A percentile compares a stretch with the other conserved stretches of the same genome.
Conservation (phyloP, 139 green algal species). For the Zygnema circumcarinatum region DNA sequence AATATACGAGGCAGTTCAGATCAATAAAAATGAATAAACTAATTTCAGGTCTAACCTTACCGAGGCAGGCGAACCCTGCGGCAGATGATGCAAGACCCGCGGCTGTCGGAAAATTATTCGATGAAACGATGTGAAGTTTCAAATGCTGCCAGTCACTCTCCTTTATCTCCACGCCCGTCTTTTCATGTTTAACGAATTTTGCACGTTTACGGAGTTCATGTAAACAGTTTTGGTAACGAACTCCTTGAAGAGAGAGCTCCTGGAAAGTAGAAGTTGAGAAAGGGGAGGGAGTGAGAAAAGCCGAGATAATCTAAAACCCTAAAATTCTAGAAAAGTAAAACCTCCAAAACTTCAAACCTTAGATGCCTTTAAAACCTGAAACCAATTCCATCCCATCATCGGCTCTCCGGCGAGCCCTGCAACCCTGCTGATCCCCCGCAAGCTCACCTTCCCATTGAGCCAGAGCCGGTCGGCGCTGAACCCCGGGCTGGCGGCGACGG, state of each 20-base stretch:
- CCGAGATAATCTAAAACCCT: neutral
- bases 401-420: no score
- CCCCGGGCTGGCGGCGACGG: slow-evolving; percentile 39
- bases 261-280: neutral
- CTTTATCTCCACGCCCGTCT: slow-evolving; percentile 30
- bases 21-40: no score
- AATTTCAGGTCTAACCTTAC: slow-evolving; percentile 42
- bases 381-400: neutral
- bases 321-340: no score
- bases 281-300: neutral
- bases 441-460: slow-evolving; percentile 63
- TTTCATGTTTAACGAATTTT: neutral
- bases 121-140: slow-evolving; percentile 50
- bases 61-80: slow-evolving; percentile 59
- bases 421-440: no score
- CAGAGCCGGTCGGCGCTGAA: slow-evolving; percentile 51
- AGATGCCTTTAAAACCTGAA: neutral
- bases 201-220: slow-evolving; percentile 29
- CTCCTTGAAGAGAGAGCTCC: slow-evolving; percentile 35
- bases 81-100: slow-evolving; percentile 63
- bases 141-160: slow-evolving; percentile 23
- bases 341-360: slow-evolving; percentile 9
- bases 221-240: slow-evolving; percentile 57
- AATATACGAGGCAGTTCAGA: no score
- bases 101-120: slow-evolving; percentile 62